Conservation (phyloP, 176 grass and related monocot genomes). For the Zizania latifolia region DNA sequence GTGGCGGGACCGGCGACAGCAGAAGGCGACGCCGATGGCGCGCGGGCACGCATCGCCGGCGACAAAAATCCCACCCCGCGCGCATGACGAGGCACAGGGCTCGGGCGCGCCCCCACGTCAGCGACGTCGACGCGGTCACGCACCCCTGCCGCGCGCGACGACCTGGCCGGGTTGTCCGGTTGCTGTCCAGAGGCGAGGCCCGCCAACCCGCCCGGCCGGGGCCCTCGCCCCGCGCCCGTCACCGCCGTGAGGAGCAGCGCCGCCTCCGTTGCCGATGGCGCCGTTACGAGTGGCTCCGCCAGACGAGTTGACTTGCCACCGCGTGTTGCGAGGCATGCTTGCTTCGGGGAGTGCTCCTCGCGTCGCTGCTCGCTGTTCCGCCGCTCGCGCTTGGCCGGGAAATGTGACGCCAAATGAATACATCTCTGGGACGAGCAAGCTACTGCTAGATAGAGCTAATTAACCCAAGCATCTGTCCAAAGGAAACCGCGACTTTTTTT, state of each 20-base stretch:
- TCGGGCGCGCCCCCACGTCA: slow-evolving; percentile 10
- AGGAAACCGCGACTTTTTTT: not conserved
- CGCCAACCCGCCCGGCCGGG: no score
- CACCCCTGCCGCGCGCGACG: not conserved
- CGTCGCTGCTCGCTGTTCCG: not conserved
- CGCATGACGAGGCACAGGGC: slow-evolving; percentile 19
- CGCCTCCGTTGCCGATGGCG: slow-evolving; percentile 25
- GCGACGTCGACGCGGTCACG: not conserved
- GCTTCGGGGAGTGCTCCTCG: not conserved
- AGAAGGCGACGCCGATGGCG: slow-evolving; percentile 15
- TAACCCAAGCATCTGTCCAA: not conserved
- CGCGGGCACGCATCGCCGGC: slow-evolving; percentile 30
- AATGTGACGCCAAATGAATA: not conserved
- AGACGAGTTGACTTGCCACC: not conserved
- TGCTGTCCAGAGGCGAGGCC: no score
- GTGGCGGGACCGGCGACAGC: not conserved
- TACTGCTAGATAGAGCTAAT: not conserved
- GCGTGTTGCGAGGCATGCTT: no score
- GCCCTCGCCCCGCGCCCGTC: no score
- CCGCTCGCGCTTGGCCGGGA: not conserved
- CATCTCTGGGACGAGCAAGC: not conserved
- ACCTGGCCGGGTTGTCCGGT: no score
- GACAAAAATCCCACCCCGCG: slow-evolving; percentile 28
- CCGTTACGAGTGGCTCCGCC: not conserved
- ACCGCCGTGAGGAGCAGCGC: no score